Evolutionary conservation across 1,284 basidiomycete genomes (phyloP).

Genomic region (Schizopora paradoxa): DNA sequence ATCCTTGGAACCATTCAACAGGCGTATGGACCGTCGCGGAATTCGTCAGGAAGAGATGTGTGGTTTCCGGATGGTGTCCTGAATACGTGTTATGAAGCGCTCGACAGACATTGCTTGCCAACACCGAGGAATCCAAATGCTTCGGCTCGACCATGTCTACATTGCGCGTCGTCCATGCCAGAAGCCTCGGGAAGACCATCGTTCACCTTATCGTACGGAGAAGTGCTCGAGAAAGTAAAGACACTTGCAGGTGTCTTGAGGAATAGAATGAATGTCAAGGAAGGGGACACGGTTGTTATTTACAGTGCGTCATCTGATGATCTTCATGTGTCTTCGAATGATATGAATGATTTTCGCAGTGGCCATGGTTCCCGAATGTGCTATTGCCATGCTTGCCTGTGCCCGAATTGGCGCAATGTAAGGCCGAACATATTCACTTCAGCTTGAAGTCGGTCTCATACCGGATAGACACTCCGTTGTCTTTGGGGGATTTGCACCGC

Average conservation of each 20-base stretch:
- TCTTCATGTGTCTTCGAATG: too few relatives aligned
- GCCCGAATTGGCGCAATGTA: conserved; percentile 5
- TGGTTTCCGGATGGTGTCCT: conserved; percentile 1
- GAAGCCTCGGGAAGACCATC: background rate
- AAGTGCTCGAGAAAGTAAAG: conserved; percentile 1
- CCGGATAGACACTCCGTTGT: conserved; percentile 1
- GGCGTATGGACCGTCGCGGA: background rate
- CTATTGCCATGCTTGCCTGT: conserved; percentile 3
- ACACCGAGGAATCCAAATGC: background rate
- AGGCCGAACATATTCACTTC: background rate
- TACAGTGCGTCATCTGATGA: background rate
- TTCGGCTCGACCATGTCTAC: background rate
- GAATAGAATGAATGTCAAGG: background rate
- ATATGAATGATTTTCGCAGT: background rate
- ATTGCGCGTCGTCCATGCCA: conserved; percentile 1
- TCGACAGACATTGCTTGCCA: conserved; percentile 1
- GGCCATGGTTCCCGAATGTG: conserved; percentile 5
- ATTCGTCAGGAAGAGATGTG: background rate
- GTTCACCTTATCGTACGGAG: background rate
- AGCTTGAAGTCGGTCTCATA: background rate
- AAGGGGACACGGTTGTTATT: background rate
- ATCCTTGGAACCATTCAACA: background rate
- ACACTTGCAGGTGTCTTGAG: background rate
- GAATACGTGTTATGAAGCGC: conserved; percentile 4
- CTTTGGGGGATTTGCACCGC: conserved; percentile 3